Evolutionary conservation across 2,329 filamentous ascomycete genomes (phyloP).

Genomic region (Aspergillus unguis): DNA sequence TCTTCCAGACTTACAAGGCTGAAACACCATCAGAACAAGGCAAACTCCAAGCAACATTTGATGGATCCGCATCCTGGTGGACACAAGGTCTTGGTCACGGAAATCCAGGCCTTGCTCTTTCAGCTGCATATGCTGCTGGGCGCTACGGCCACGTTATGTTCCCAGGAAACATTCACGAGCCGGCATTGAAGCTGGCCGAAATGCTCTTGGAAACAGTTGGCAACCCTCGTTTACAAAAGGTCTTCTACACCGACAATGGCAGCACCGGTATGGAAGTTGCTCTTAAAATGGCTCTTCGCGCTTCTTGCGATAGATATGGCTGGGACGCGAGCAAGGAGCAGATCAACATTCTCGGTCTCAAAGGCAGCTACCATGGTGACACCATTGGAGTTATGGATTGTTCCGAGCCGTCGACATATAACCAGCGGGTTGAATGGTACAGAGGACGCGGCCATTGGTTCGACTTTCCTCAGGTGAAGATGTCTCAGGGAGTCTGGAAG

Average conservation of each 20-base stretch:
- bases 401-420: conserved; percentile 71
- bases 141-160: conserved; percentile 90
- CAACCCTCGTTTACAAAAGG: conserved; percentile 65
- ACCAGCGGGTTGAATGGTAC: conserved; percentile 86
- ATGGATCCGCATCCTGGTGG: conserved; percentile 88
- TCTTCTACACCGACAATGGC: conserved; percentile 82
- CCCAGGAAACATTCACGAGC: conserved; percentile 73
- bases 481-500: conserved; percentile 64
- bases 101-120: conserved; percentile 67
- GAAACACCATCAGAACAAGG: conserved; percentile 17
- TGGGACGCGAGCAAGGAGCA: conserved; percentile 58
- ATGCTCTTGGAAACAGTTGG: conserved; percentile 56
- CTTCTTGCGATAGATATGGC: conserved; percentile 62
- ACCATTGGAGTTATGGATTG: conserved; percentile 88
- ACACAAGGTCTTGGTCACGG: conserved; percentile 82
- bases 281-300: conserved; percentile 77
- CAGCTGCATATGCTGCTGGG: conserved; percentile 76
- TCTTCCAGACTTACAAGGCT: conserved; percentile 63
- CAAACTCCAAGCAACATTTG: conserved; percentile 65
- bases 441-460: conserved; percentile 76
- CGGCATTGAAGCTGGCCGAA: conserved; percentile 67
- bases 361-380: conserved; percentile 81
- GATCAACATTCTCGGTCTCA: conserved; percentile 69
- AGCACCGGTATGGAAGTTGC: conserved; percentile 82
- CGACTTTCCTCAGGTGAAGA: conserved; percentile 69